Percentiles rank a stretch among this genome's conserved stretches.
These are phyloP conservation scores for Populus tremula DNA, from an alignment of 345 rosid genomes.

Conservation along the genomic window DNA sequence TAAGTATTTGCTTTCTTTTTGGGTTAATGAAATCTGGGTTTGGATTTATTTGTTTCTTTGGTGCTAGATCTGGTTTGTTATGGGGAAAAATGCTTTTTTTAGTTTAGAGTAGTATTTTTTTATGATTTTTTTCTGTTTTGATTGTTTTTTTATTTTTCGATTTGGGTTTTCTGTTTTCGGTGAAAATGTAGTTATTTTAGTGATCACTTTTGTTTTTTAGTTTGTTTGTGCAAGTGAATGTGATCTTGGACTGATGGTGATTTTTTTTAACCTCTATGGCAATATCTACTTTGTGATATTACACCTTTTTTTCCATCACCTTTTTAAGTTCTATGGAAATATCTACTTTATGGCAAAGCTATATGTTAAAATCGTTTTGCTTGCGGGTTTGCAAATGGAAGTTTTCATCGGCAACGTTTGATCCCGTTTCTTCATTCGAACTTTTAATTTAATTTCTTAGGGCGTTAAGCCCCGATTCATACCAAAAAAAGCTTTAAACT, in stretches of 20 bases:
- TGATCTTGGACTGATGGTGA: not conserved
- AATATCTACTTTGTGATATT: not conserved
- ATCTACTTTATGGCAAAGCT: not conserved
- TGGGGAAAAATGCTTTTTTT: not conserved
- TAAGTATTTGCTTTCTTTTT: not conserved
- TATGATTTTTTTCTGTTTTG: no score
- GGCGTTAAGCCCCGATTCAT: not conserved
- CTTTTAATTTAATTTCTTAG: not conserved
- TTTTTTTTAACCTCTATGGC: not conserved
- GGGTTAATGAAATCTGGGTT: not conserved
- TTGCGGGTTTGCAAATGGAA: not conserved
- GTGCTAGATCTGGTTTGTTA: slow-evolving; percentile 14
- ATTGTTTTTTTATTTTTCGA: not conserved
- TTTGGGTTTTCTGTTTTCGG: not conserved
- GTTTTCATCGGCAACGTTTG: not conserved
- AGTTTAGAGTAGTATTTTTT: not conserved
- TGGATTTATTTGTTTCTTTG: not conserved
- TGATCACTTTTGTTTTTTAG: not conserved
- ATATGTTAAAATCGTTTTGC: not conserved
- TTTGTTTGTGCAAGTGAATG: not conserved
- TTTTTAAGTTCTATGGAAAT: not conserved
- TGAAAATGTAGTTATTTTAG: not conserved
- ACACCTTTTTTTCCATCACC: no score
- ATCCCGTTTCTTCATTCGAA: no score
- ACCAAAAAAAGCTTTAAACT: not conserved